phyloP scores from a whole-genome alignment of 257 asterid genomes.

The Solanum pinnatisectum region DNA sequence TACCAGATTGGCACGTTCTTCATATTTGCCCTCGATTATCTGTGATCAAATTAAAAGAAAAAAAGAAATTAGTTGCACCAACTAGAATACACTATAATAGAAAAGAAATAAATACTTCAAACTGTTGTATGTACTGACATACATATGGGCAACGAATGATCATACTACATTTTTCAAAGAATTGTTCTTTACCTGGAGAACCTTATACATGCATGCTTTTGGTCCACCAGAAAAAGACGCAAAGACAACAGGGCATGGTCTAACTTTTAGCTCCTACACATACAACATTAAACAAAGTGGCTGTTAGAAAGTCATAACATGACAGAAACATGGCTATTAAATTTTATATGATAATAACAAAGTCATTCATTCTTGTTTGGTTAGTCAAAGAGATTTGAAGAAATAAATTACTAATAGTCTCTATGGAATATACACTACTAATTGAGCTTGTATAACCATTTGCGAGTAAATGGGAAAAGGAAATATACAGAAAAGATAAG shows the following conservation, averaged over 20 bases:
- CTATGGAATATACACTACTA: neutral
- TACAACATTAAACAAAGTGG: neutral
- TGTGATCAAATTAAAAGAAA: conserved; percentile 23
- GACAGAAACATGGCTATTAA: neutral
- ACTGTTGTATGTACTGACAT: neutral
- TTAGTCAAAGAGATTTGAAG: neutral
- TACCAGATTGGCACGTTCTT: conserved; percentile 55
- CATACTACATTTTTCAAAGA: neutral
- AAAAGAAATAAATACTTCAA: neutral
- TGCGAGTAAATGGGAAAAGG: neutral
- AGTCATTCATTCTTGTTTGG: neutral
- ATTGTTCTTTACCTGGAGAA: conserved; percentile 58
- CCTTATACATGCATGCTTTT: conserved; percentile 92
- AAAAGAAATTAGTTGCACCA: neutral
- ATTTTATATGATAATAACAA: neutral
- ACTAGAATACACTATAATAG: neutral
- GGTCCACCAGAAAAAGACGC: conserved; percentile 98
- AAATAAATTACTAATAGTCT: neutral
- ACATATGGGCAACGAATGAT: neutral
- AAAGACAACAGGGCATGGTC: conserved; percentile 85
- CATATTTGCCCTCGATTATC: conserved; percentile 77
- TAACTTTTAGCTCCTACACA: conserved; percentile 67
- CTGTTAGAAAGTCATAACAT: neutral
- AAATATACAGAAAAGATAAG: neutral
- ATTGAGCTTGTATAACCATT: neutral